A percentile compares a stretch with the other conserved stretches of the same genome.
Evolutionary conservation across 306 rosid species (phyloP).

Genomic region (Astragalus membranaceus): DNA sequence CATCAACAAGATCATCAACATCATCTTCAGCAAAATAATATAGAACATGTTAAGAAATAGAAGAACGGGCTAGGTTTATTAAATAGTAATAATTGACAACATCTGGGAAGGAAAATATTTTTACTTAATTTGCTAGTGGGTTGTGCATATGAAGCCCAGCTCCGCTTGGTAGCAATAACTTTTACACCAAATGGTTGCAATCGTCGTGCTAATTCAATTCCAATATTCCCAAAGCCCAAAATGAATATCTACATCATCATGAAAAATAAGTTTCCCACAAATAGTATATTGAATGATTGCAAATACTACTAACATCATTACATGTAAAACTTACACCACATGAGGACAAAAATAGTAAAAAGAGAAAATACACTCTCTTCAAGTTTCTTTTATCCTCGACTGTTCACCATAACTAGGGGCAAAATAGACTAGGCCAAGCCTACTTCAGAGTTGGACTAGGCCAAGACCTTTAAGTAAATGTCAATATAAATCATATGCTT

Average conservation of each 20-base stretch:
- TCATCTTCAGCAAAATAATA: slow-evolving; percentile 35
- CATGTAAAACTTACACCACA: background rate
- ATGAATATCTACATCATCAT: slow-evolving; percentile 54
- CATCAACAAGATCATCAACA: slow-evolving; percentile 49
- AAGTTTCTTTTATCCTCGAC: no score
- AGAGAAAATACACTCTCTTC: background rate
- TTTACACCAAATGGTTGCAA: slow-evolving; percentile 80
- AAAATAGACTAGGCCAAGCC: no score
- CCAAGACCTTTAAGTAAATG: background rate
- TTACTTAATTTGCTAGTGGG: slow-evolving; percentile 21
- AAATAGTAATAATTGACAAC: slow-evolving; percentile 11
- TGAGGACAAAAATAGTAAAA: background rate
- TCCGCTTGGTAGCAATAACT: slow-evolving; percentile 83
- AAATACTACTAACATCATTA: background rate
- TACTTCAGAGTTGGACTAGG: background rate
- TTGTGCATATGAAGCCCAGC: slow-evolving; percentile 45
- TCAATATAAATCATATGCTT: background rate
- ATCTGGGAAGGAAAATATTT: slow-evolving; percentile 16
- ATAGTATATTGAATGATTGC: background rate
- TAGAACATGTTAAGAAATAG: background rate
- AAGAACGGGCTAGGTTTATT: slow-evolving; percentile 2
- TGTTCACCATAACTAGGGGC: no score
- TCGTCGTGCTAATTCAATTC: slow-evolving; percentile 69
- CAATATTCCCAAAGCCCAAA: slow-evolving; percentile 87
- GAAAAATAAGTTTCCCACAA: slow-evolving; percentile 4